Evolutionary conservation across 192 early-diverging fungal species (phyloP).

Genomic region (Rhizophlyctis rosea): DNA sequence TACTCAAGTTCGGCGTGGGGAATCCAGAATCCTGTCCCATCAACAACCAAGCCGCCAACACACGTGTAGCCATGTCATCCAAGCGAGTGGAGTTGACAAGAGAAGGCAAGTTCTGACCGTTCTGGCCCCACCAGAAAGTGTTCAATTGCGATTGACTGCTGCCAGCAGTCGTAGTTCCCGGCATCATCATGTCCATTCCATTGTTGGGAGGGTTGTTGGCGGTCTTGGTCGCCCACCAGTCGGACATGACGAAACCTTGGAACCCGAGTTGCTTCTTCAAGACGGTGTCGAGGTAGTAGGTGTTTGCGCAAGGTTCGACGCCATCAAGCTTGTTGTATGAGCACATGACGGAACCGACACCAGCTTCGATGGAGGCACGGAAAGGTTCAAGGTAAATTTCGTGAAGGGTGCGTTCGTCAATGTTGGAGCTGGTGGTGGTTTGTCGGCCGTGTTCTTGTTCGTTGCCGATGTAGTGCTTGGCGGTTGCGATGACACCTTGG

Average conservation of each 20-base stretch:
- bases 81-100: slow-evolving; percentile 32
- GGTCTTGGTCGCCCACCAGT: slow-evolving; percentile 54
- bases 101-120: too few relatives aligned
- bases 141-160: not conserved
- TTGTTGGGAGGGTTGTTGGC: slow-evolving; percentile 29
- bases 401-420: slow-evolving; percentile 56
- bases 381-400: slow-evolving; percentile 64
- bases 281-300: slow-evolving; percentile 39
- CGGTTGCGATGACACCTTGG: slow-evolving; percentile 54
- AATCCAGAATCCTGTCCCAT: slow-evolving; percentile 40
- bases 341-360: slow-evolving; percentile 59
- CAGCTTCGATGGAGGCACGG: slow-evolving; percentile 45
- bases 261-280: slow-evolving; percentile 58
- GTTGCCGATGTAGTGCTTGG: slow-evolving; percentile 53
- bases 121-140: slow-evolving; percentile 29
- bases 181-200: slow-evolving; percentile 64
- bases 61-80: slow-evolving; percentile 51
- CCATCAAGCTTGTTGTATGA: slow-evolving; percentile 62
- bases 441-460: slow-evolving; percentile 47
- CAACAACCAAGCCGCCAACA: slow-evolving; percentile 42
- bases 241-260: slow-evolving; percentile 60
- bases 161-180: slow-evolving; percentile 30
- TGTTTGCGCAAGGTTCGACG: slow-evolving; percentile 52
- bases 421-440: slow-evolving; percentile 19
- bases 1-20: slow-evolving; percentile 40